Percentiles rank a stretch among this genome's conserved stretches.
Evolutionary conservation across 2,329 filamentous ascomycete species (phyloP).

Genomic region (Aspergillus sp.): DNA sequence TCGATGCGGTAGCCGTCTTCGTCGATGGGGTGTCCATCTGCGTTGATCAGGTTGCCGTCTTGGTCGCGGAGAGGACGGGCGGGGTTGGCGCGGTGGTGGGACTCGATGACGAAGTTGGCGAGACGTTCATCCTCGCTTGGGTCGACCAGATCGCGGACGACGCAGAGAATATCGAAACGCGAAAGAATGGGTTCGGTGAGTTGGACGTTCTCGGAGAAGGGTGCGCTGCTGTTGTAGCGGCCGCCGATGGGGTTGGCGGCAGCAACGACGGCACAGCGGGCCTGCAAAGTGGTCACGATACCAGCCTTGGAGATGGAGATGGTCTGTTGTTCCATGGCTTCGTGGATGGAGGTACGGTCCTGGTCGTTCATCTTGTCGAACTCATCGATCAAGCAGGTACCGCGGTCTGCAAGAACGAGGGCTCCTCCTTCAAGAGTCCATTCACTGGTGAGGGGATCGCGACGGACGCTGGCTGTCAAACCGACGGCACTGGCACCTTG

Average conservation of each 20-base stretch:
- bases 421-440: conserved; percentile 98
- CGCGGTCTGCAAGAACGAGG: conserved; percentile 89
- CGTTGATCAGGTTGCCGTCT: conserved; percentile 46
- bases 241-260: conserved; percentile 96
- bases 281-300: conserved; percentile 95
- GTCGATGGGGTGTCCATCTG: conserved; percentile 59
- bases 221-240: conserved; percentile 93
- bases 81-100: conserved; percentile 87
- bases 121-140: conserved; percentile 89
- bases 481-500: conserved; percentile 96
- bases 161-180: conserved; percentile 95
- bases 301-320: conserved; percentile 99
- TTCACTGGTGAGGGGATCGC: conserved; percentile 91
- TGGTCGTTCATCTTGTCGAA: conserved; percentile 99
- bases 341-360: conserved; percentile 96
- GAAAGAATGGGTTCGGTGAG: conserved; percentile 96
- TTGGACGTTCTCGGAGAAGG: conserved; percentile 95
- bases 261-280: conserved; percentile 92
- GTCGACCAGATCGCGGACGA: conserved; percentile 93
- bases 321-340: conserved; percentile 99
- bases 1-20: conserved; percentile 58
- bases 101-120: conserved; percentile 91
- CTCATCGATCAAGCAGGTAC: conserved; percentile 95
- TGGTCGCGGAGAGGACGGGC: conserved; percentile 53
- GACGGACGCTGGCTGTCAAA: conserved; percentile 93